These are phyloP conservation scores for Colletotrichum euphorbiae DNA, from an alignment of 2,329 filamentous ascomycete genomes.

Conservation along the genomic window DNA sequence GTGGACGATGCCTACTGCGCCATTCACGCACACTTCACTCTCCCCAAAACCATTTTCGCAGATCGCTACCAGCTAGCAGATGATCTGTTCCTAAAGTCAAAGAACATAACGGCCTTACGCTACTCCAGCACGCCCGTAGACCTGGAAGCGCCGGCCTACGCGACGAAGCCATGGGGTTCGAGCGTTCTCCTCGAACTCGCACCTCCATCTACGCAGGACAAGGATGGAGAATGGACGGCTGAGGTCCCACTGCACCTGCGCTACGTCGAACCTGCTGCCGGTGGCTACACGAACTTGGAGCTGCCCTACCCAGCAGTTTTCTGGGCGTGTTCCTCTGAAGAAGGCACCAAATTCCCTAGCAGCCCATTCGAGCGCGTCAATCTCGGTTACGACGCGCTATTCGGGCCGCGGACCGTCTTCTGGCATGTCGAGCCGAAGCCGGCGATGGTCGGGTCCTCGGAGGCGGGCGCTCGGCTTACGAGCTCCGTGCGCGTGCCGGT, in stretches of 20 bases:
- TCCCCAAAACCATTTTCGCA: constrained; percentile 84
- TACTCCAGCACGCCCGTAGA: constrained; percentile 83
- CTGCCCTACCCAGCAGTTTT: constrained; percentile 87
- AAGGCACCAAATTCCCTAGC: constrained; percentile 73
- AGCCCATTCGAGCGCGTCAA: constrained; percentile 90
- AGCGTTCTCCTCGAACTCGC: constrained; percentile 80
- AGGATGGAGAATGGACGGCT: constrained; percentile 67
- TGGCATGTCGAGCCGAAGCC: constrained; percentile 77
- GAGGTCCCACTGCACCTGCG: constrained; percentile 87
- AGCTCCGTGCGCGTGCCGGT: constrained; percentile 74
- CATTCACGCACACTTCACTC: constrained; percentile 83
- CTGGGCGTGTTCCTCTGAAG: constrained; percentile 83
- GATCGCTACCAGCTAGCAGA: constrained; percentile 89
- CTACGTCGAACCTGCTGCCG: constrained; percentile 75
- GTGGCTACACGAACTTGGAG: constrained; percentile 66
- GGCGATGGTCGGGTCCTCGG: constrained; percentile 30
- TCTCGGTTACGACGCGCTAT: constrained; percentile 87
- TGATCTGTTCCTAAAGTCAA: constrained; percentile 80
- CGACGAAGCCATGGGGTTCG: constrained; percentile 81
- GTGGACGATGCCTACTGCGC: constrained; percentile 71
- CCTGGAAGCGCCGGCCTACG: constrained; percentile 90
- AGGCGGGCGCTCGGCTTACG: constrained; percentile 54
- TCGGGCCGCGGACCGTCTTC: constrained; percentile 81
- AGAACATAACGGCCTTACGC: constrained; percentile 77
- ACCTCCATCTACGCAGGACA: constrained; percentile 55